Evolutionary conservation across 2,329 filamentous ascomycete species (phyloP).

Genomic region (Torrubiella hemipterigena): DNA sequence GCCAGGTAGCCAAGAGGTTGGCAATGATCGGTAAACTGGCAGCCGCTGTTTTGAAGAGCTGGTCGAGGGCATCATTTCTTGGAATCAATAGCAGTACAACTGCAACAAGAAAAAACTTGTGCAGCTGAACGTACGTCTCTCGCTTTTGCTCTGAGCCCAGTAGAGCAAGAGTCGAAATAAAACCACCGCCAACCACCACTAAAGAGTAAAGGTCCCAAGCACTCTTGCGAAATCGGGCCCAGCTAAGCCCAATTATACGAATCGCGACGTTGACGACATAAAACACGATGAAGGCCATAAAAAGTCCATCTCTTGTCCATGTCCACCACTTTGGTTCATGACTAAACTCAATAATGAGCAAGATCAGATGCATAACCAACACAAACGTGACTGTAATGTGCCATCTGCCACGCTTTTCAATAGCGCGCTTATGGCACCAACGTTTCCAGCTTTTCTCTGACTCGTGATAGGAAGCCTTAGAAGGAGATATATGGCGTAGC

Average conservation of each 20-base stretch:
- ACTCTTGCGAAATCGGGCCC: conserved; percentile 81
- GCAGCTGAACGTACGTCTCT: conserved; percentile 63
- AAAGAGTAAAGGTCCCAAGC: conserved; percentile 93
- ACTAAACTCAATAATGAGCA: conserved; percentile 80
- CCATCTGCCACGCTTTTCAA: conserved; percentile 90
- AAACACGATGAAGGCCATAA: conserved; percentile 68
- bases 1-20: conserved; percentile 91
- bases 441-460: conserved; percentile 69
- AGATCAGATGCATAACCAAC: conserved; percentile 68
- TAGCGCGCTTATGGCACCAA: conserved; percentile 90
- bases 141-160: conserved; percentile 48
- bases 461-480: conserved; percentile 76
- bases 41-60: conserved; percentile 96
- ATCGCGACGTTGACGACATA: conserved; percentile 77
- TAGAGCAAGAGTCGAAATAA: conserved; percentile 67
- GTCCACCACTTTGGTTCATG: conserved; percentile 64
- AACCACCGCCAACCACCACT: conserved; percentile 65
- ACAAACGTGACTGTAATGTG: conserved; percentile 69
- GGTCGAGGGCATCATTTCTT: conserved; percentile 90
- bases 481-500: conserved; percentile 83
- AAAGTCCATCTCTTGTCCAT: conserved; percentile 57
- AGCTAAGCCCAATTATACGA: conserved; percentile 78
- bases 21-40: conserved; percentile 83
- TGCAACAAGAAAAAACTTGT: conserved; percentile 89
- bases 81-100: conserved; percentile 86